Evolutionary conservation across 1,139 yeast species (phyloP).

Genomic region (Citeromyces hawaiiensis): DNA sequence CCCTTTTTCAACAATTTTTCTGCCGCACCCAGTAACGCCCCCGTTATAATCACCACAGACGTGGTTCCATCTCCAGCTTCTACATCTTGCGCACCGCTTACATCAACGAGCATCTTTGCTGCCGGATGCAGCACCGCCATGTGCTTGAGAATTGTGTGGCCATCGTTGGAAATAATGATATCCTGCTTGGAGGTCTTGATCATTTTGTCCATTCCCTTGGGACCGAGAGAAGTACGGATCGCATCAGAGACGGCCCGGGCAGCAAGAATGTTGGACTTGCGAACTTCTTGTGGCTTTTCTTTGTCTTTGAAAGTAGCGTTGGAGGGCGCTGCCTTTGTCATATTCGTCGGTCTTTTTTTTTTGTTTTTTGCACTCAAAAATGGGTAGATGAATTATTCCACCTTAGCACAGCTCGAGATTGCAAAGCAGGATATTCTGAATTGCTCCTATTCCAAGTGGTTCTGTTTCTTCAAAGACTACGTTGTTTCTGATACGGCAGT

Average conservation of each 20-base stretch:
- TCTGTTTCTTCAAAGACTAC: constrained; percentile 33
- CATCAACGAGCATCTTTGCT: constrained; percentile 95
- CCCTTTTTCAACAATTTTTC: constrained; percentile 82
- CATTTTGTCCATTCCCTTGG: constrained; percentile 99
- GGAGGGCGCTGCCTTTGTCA: constrained; percentile 32
- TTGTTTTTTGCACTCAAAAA: neutral
- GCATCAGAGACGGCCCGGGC: constrained; percentile 98
- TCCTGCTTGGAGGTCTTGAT: constrained; percentile 87
- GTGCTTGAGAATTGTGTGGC: constrained; percentile 91
- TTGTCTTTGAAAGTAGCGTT: constrained; percentile 87
- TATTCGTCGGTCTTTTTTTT: constrained; percentile 1
- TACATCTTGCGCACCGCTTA: constrained; percentile 93
- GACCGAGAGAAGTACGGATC: constrained; percentile 92
- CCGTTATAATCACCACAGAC: constrained; percentile 89
- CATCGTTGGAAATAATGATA: constrained; percentile 92
- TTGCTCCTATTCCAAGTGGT: constrained; percentile 72
- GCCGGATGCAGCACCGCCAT: constrained; percentile 99
- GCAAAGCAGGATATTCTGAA: constrained; percentile 39
- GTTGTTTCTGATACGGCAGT: constrained; percentile 36
- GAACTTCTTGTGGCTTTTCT: constrained; percentile 96
- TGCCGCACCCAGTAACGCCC: constrained; percentile 89
- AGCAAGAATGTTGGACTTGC: constrained; percentile 84
- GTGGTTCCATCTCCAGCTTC: constrained; percentile 99
- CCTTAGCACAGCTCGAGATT: constrained; percentile 18
- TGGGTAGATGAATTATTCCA: neutral